Evolutionary conservation across 2,329 filamentous ascomycete species (phyloP).

Genomic region (Fusarium continuum): DNA sequence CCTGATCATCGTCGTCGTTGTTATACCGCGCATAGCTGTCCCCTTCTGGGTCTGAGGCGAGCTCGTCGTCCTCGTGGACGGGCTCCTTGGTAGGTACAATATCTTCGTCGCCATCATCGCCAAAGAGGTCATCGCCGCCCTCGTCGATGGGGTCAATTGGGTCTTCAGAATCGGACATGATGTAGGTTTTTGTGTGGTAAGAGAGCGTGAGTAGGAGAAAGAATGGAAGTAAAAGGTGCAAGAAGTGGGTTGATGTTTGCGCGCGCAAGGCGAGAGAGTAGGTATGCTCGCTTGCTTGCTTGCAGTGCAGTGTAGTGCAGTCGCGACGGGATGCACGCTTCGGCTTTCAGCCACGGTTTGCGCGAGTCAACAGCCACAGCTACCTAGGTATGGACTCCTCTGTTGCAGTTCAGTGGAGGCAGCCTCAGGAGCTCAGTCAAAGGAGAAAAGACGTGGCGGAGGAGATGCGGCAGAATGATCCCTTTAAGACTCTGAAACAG

Average conservation of each 20-base stretch:
- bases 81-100: conserved; percentile 67
- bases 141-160: conserved; percentile 62
- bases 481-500: conserved; percentile 17
- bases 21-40: conserved; percentile 53
- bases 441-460: not conserved
- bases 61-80: conserved; percentile 69
- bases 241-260: conserved; percentile 11
- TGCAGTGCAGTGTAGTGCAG: conserved; percentile 5
- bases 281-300: too few species aligned
- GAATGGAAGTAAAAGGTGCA: not conserved
- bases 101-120: conserved; percentile 69
- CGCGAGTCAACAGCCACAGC: conserved; percentile 15
- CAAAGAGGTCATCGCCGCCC: conserved; percentile 70
- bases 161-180: conserved; percentile 68
- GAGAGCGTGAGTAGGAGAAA: not conserved
- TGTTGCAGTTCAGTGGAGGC: conserved; percentile 26
- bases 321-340: too few species aligned
- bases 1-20: conserved; percentile 57
- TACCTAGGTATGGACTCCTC: not conserved
- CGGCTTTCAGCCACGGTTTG: not conserved
- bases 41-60: conserved; percentile 61
- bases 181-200: not conserved
- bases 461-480: conserved; percentile 4
- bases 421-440: conserved; percentile 30
- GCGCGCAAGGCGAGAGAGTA: conserved; percentile 12